Evolutionary conservation across 768 basidiomycete genomes (phyloP).

Genomic region (Suillus hirtellus): DNA sequence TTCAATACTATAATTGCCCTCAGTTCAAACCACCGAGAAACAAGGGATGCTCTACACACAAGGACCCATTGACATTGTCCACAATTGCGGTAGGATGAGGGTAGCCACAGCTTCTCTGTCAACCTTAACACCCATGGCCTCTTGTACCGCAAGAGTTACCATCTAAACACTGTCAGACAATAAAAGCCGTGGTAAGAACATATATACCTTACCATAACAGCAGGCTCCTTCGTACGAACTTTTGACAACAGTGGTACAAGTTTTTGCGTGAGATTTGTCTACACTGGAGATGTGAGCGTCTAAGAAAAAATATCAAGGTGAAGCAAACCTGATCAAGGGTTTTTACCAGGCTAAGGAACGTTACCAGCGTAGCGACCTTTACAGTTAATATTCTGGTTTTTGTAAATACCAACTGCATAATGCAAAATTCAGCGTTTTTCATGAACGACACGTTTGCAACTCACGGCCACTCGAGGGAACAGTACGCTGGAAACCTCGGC

Average conservation of each 20-base stretch:
- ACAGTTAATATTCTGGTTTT: conserved; percentile 88
- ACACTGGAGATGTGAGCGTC: conserved; percentile 8
- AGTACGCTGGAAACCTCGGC: conserved; percentile 89
- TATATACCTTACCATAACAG: conserved; percentile 69
- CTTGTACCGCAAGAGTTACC: conserved; percentile 87
- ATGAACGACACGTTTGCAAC: conserved; percentile 28
- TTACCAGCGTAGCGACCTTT: conserved; percentile 85
- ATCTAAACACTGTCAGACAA: conserved; percentile 47
- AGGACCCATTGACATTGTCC: conserved; percentile 98
- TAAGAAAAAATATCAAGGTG: neutral
- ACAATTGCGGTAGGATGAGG: conserved; percentile 86
- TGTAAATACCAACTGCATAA: conserved; percentile 80
- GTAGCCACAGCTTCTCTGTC: conserved; percentile 92
- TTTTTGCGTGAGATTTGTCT: conserved; percentile 91
- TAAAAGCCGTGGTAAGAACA: neutral
- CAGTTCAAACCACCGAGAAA: conserved; percentile 10
- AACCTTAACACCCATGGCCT: conserved; percentile 94
- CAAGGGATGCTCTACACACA: conserved; percentile 45
- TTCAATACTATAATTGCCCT: conserved; percentile 56
- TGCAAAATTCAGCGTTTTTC: conserved; percentile 13
- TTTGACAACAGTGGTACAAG: conserved; percentile 92
- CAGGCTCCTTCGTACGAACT: conserved; percentile 94
- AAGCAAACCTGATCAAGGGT: conserved; percentile 83
- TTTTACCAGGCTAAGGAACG: conserved; percentile 85
- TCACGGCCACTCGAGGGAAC: conserved; percentile 90